A percentile compares a stretch with the other conserved stretches of the same genome.
Evolutionary conservation across 371 early-diverging fungal species (phyloP).

Genomic region (Funneliformis caledonium): DNA sequence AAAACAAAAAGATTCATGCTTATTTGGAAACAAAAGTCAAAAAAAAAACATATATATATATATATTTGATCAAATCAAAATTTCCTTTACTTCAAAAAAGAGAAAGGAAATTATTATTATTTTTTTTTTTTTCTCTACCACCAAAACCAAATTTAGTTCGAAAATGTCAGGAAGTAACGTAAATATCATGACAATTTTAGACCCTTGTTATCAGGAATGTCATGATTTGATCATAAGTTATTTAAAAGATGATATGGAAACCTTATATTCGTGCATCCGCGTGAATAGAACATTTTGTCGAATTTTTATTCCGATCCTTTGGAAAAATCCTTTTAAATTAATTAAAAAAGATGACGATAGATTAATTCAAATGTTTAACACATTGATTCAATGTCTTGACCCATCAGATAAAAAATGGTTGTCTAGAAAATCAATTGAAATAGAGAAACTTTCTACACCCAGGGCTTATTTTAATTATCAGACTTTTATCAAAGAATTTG

Average conservation of each 20-base stretch:
- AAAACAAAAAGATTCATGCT: too few relatives aligned
- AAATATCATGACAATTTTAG: background rate
- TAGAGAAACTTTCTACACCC: background rate
- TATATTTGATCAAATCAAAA: too few relatives aligned
- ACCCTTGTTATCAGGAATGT: background rate
- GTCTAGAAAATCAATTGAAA: too few relatives aligned
- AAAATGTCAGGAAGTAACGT: background rate
- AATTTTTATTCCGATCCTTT: conserved; percentile 16
- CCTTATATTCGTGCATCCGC: background rate
- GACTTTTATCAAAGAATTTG: background rate
- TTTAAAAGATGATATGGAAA: background rate
- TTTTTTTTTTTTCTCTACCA: too few relatives aligned
- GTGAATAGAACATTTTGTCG: conserved; percentile 13
- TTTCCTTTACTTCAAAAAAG: too few relatives aligned
- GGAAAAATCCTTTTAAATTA: conserved; percentile 16
- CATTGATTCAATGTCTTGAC: background rate
- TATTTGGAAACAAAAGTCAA: too few relatives aligned
- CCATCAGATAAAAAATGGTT: background rate
- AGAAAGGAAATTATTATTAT: too few relatives aligned
- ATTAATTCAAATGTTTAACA: too few relatives aligned
- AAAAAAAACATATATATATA: too few relatives aligned
- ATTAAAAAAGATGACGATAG: too few relatives aligned
- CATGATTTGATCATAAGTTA: background rate
- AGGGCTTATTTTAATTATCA: background rate
- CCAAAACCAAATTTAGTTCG: too few relatives aligned